Evolutionary conservation across 306 rosid species (phyloP).

Genomic region (Pyrus pyrifolia): DNA sequence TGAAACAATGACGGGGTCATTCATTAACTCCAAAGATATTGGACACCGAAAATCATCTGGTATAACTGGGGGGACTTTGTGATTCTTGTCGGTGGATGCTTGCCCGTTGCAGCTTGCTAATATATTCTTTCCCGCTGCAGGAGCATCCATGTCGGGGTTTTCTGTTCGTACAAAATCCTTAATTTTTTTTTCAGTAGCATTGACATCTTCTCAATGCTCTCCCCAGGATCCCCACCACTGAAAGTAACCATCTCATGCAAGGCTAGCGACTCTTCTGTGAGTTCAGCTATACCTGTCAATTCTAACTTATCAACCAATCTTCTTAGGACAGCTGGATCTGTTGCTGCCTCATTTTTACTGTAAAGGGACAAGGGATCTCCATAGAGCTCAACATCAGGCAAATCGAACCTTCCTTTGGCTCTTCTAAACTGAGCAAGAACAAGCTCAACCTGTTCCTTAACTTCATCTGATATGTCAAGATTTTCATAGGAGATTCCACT

Average conservation of each 20-base stretch:
- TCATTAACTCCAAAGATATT: slow-evolving; percentile 90
- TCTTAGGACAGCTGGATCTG: slow-evolving; percentile 50
- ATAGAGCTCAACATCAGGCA: slow-evolving; percentile 57
- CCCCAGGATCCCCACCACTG: slow-evolving; percentile 82
- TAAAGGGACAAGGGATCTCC: slow-evolving; percentile 62
- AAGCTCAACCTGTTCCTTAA: slow-evolving; percentile 96
- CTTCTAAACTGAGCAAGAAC: slow-evolving; percentile 90
- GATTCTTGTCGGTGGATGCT: slow-evolving; percentile 38
- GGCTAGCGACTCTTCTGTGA: slow-evolving; percentile 83
- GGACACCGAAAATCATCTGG: slow-evolving; percentile 98
- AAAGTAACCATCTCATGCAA: slow-evolving; percentile 84
- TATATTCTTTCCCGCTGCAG: slow-evolving; percentile 31
- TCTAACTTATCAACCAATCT: slow-evolving; percentile 74
- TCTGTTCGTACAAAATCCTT: slow-evolving; percentile 79
- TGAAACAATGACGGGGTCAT: slow-evolving; percentile 95
- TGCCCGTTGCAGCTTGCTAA: slow-evolving; percentile 45
- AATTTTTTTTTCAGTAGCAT: slow-evolving; percentile 73
- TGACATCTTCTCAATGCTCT: slow-evolving; percentile 76
- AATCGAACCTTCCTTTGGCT: slow-evolving; percentile 80
- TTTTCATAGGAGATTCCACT: slow-evolving; percentile 59
- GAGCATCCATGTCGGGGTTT: slow-evolving; percentile 48
- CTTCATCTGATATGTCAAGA: slow-evolving; percentile 95
- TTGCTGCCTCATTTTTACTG: slow-evolving; percentile 42
- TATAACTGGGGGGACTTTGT: slow-evolving; percentile 44
- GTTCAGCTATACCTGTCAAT: slow-evolving; percentile 67